Conservation (phyloP, 1,139 yeast genomes). For the Saccharomyces hybrid region DNA sequence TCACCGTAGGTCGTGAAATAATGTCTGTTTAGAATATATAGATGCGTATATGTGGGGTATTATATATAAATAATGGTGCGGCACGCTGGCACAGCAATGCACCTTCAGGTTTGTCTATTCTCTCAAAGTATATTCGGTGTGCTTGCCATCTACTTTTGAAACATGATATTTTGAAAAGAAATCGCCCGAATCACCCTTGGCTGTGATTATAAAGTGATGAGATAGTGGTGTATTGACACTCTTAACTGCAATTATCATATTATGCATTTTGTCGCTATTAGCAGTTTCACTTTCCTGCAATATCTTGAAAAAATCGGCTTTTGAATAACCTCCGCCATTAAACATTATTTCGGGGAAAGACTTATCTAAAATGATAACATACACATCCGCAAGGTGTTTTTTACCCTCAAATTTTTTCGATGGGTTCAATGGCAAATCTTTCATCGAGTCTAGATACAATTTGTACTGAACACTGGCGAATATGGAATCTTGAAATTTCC, state of each 20-base stretch:
- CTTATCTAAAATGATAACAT: constrained; percentile 5
- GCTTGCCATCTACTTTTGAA: constrained; percentile 12
- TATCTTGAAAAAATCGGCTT: not conserved
- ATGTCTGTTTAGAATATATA: not conserved
- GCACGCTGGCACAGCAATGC: not conserved
- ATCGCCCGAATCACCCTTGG: constrained; percentile 15
- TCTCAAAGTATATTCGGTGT: constrained; percentile 16
- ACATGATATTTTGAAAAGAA: constrained; percentile 11
- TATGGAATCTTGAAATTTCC: constrained; percentile 5
- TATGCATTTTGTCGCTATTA: constrained; percentile 8
- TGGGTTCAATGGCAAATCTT: not conserved
- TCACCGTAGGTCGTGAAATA: not conserved
- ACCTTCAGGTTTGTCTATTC: not conserved
- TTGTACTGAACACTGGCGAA: constrained; percentile 11
- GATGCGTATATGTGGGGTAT: not conserved
- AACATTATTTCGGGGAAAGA: not conserved
- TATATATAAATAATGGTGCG: not conserved
- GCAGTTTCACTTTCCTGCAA: constrained; percentile 3
- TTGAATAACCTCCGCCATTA: not conserved
- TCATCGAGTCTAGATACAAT: constrained; percentile 9
- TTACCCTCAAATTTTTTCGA: not conserved
- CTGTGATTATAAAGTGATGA: constrained; percentile 15
- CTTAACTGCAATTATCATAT: constrained; percentile 12
- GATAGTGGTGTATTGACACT: constrained; percentile 10
- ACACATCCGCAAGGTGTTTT: constrained; percentile 10